A percentile compares a stretch with the other conserved stretches of the same genome.
Conservation (phyloP, 306 rosid species). For the Corylus heterophylla region DNA sequence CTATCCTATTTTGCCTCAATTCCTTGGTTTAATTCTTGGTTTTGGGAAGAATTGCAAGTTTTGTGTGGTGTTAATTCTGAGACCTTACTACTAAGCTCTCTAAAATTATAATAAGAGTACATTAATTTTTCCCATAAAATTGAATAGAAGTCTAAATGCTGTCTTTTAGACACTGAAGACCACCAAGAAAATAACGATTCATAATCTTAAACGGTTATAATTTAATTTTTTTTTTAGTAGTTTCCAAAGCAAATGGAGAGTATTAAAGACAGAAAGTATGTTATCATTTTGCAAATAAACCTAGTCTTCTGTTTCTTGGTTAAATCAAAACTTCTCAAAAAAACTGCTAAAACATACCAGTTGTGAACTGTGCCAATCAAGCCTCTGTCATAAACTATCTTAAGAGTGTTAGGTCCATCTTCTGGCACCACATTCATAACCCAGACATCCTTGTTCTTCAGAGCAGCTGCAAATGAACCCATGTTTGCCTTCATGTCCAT, state of each 20-base stretch:
- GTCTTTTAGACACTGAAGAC: background rate
- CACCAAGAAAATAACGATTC: background rate
- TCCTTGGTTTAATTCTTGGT: no score
- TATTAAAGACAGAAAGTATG: background rate
- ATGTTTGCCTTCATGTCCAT: slow-evolving; percentile 96
- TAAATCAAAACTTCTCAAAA: slow-evolving; percentile 1
- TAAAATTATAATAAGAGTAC: background rate
- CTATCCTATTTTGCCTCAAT: no score
- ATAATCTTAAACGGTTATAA: background rate
- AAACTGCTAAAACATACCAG: slow-evolving; percentile 56
- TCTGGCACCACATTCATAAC: slow-evolving; percentile 91
- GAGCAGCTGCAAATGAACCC: slow-evolving; percentile 94
- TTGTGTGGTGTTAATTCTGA: no score
- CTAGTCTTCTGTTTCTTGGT: background rate
- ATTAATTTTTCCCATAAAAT: background rate
- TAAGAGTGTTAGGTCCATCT: slow-evolving; percentile 86
- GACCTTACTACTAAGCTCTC: background rate
- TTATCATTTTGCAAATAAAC: background rate
- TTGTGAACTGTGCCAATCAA: slow-evolving; percentile 77
- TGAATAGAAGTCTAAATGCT: background rate
- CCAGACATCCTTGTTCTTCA: slow-evolving; percentile 85
- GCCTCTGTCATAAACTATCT: slow-evolving; percentile 91
- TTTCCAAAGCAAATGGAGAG: no score
- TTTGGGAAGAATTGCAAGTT: no score
- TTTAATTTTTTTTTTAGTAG: background rate